Base-by-base conservation (phyloP, 768 basidiomycete species). In the Suillus subaureus region DNA sequence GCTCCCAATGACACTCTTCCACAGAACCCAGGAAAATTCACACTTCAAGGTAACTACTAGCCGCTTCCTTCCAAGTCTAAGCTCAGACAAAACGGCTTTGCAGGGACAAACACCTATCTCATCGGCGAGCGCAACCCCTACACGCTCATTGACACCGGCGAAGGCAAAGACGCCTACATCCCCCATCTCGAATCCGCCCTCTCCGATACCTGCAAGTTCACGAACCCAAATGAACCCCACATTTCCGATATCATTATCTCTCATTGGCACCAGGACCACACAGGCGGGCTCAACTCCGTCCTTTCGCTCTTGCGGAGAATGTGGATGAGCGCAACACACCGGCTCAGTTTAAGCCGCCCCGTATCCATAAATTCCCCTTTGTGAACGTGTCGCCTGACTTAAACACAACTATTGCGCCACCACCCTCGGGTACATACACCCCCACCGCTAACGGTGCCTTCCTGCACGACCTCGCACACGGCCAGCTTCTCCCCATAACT, bases 21-120 rank as follows among this genome's bases (percentile, higher is more conserved):
- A 28, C 69, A 95, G 91, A 96, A 97, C 71, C 93, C 94, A 9
- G 91, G 94, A 4, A 89, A 91, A 70, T 95, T 93, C 74, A 95
- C 94, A 0, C 81, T 97, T 0, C 93, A 96, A 81, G 94, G 93
- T 89, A 47, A 63, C 65, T 33, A 42, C 1, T 40, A 47, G 62
- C 63, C 23, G 51, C 3, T 45, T 16, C 28, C 18, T 31, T 42
- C 18, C 3, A 60, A 18, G 39, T 26, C 39, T 57, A n/a, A 47
- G 18, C 52, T n/a, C 64, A 5, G 11, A 40, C 54, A n/a, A 13
- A 65, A 18, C n/a, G 6, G 23, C 4, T 6, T 7, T 18, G 8
- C 62, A 93, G n/a, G 93, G 94, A 97, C 95, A 3, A 96, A 97
- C 73, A 96, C 94, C 2, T 97, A 97, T 72, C 81, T 97, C 67